These are phyloP conservation scores for Ganoderma boninense DNA, from an alignment of 1,284 basidiomycete species.

Conservation along the genomic window DNA sequence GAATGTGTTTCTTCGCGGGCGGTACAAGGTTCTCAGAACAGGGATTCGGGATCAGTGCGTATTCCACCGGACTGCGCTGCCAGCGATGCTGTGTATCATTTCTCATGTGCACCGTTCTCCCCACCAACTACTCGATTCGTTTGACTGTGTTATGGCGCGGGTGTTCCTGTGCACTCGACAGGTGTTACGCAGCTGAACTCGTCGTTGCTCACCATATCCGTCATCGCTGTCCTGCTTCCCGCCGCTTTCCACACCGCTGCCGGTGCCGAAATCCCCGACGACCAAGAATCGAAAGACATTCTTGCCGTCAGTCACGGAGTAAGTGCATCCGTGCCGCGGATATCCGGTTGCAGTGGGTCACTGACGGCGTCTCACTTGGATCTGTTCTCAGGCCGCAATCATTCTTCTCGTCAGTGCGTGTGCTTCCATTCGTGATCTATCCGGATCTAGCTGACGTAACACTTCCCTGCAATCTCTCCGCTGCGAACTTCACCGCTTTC, in stretches of 20 bases:
- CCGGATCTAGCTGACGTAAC: neutral
- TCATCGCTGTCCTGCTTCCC: conserved; percentile 84
- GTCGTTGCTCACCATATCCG: conserved; percentile 80
- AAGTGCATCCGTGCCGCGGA: conserved; percentile 37
- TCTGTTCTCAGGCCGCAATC: conserved; percentile 65
- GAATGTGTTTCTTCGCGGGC: conserved; percentile 83
- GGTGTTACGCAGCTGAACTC: conserved; percentile 85
- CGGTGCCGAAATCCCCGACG: conserved; percentile 36
- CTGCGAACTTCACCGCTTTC: conserved; percentile 9
- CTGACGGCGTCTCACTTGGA: conserved; percentile 18
- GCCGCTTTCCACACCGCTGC: conserved; percentile 59
- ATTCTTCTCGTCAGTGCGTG: conserved; percentile 80
- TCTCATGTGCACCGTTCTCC: conserved; percentile 1
- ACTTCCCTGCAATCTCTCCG: neutral
- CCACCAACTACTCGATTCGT: conserved; percentile 2
- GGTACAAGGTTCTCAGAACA: conserved; percentile 75
- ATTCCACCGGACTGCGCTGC: conserved; percentile 8
- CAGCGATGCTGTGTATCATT: conserved; percentile 2
- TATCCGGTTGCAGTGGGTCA: conserved; percentile 13
- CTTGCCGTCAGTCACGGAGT: conserved; percentile 84
- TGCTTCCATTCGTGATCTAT: conserved; percentile 13
- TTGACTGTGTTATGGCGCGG: neutral
- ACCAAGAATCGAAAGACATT: conserved; percentile 57
- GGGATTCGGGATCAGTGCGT: conserved; percentile 74
- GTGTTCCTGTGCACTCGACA: conserved; percentile 38